Percentiles rank a stretch among this genome's conserved stretches.
Evolutionary conservation across 495 filamentous ascomycete genomes (phyloP).

Genomic region (Hyaloscypha hepaticicola): DNA sequence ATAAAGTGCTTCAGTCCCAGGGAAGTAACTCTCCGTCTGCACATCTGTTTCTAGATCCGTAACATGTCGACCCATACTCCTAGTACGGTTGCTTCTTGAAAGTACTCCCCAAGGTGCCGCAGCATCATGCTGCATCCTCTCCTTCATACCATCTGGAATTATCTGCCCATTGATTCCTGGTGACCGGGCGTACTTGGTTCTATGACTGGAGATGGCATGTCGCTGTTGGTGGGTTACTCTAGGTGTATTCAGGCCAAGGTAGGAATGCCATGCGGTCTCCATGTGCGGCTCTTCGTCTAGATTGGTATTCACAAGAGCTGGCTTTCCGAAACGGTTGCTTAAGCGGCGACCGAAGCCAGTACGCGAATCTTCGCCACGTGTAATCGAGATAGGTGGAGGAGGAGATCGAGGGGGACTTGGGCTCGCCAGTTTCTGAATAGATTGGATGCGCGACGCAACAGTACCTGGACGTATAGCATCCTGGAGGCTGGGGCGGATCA

Average conservation of each 20-base stretch:
- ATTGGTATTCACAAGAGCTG: slow-evolving; percentile 22
- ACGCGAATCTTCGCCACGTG: slow-evolving; percentile 17
- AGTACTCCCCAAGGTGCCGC: slow-evolving; percentile 8
- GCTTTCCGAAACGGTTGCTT: slow-evolving; percentile 20
- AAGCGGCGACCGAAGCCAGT: slow-evolving; percentile 26
- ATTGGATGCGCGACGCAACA: slow-evolving; percentile 26
- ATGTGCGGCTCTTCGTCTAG: slow-evolving; percentile 18
- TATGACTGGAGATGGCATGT: slow-evolving; percentile 14
- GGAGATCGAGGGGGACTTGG: background rate
- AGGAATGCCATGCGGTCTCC: slow-evolving; percentile 18
- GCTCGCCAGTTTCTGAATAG: slow-evolving; percentile 18
- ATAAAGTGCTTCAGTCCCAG: slow-evolving; percentile 21
- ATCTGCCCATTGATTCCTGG: slow-evolving; percentile 13
- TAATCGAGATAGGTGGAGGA: background rate
- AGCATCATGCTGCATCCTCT: slow-evolving; percentile 15
- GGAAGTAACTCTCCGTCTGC: background rate
- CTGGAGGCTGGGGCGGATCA: background rate
- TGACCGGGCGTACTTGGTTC: slow-evolving; percentile 7
- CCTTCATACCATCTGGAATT: slow-evolving; percentile 7
- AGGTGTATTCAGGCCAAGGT: slow-evolving; percentile 18
- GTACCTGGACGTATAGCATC: slow-evolving; percentile 24
- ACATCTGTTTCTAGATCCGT: slow-evolving; percentile 1
- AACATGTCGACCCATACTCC: slow-evolving; percentile 3
- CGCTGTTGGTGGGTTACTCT: slow-evolving; percentile 11
- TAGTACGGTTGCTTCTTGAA: slow-evolving; percentile 12